Percentiles rank a stretch among this genome's conserved stretches.
These are phyloP conservation scores for Elsinoe necatrix DNA, from an alignment of 2,329 filamentous ascomycete genomes.

Conservation along the genomic window DNA sequence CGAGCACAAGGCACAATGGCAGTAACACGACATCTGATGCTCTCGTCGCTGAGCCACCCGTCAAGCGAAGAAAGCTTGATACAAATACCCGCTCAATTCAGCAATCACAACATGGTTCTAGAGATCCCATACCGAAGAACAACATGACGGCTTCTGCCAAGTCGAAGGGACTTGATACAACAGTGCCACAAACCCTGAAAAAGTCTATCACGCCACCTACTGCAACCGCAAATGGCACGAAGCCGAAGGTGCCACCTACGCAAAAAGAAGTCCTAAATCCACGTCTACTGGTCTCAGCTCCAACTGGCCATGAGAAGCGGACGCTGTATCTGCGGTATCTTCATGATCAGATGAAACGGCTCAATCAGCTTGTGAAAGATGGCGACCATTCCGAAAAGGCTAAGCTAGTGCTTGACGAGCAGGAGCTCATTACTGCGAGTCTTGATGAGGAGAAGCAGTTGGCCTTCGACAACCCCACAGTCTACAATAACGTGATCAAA, in stretches of 20 bases:
- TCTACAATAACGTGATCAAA: slow-evolving; percentile 81
- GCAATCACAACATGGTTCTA: slow-evolving; percentile 17
- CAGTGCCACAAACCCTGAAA: slow-evolving; percentile 13
- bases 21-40: neutral
- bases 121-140: no score
- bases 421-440: slow-evolving; percentile 59
- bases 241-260: neutral
- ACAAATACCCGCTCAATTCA: slow-evolving; percentile 12
- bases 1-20: neutral
- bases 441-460: slow-evolving; percentile 71
- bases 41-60: neutral
- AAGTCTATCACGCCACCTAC: slow-evolving; percentile 18
- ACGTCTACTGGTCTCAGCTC: slow-evolving; percentile 49
- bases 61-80: slow-evolving; percentile 29
- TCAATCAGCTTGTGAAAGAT: slow-evolving; percentile 56
- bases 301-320: slow-evolving; percentile 32
- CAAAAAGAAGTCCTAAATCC: slow-evolving; percentile 49
- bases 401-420: slow-evolving; percentile 51
- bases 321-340: slow-evolving; percentile 47
- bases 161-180: neutral
- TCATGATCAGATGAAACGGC: slow-evolving; percentile 55
- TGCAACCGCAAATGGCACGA: neutral
- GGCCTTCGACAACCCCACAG: slow-evolving; percentile 55
- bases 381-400: slow-evolving; percentile 43
- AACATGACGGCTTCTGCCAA: neutral